Percentiles rank a stretch among this genome's conserved stretches.
Evolutionary conservation across 1,139 yeast species (phyloP).

Genomic region (Hemisphaericaspora subhashii): DNA sequence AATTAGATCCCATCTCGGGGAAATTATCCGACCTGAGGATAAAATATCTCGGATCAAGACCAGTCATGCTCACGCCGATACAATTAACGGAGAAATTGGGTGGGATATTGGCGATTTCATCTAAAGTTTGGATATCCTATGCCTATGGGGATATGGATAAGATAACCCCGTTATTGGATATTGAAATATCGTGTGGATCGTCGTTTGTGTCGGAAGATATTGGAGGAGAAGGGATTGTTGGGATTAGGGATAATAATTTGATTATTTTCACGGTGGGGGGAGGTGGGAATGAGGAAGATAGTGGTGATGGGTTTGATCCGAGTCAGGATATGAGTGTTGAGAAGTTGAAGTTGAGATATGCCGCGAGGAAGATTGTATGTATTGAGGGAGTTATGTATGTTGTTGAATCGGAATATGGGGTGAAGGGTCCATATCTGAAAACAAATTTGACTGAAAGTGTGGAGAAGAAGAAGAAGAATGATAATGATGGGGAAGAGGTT

Average conservation of each 20-base stretch:
- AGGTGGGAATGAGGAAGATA: conserved; percentile 37
- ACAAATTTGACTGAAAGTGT: conserved; percentile 4
- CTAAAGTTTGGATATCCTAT: conserved; percentile 42
- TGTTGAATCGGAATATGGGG: conserved; percentile 48
- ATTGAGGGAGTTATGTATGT: conserved; percentile 34
- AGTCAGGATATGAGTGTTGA: conserved; percentile 48
- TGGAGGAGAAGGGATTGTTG: conserved; percentile 61
- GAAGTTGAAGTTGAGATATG: conserved; percentile 44
- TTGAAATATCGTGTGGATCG: conserved; percentile 35
- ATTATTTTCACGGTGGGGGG: conserved; percentile 60
- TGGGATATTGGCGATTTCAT: conserved; percentile 42
- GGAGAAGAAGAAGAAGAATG: conserved; percentile 2
- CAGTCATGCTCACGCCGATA: conserved; percentile 52
- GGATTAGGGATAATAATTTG: conserved; percentile 53
- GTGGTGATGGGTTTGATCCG: conserved; percentile 31
- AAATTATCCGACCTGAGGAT: conserved; percentile 64
- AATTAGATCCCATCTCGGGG: conserved; percentile 60
- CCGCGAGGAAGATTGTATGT: conserved; percentile 51
- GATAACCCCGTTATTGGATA: conserved; percentile 42
- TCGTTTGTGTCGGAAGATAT: conserved; percentile 67
- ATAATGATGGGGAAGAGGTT: conserved; percentile 10
- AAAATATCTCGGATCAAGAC: conserved; percentile 71
- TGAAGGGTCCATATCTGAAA: conserved; percentile 27
- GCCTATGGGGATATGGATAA: conserved; percentile 28
- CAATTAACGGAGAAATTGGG: conserved; percentile 21